A percentile compares a stretch with the other conserved stretches of the same genome.
Conservation (phyloP, 176 grass and related monocot species). For the Sorghum bicolor region Sorghum_bicolor_NCBIv3 NC_012879.2:8686501-8687000, state of each 20-base stretch:
- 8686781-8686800: neutral
- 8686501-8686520: constrained; percentile 29
- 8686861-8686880: constrained; percentile 36
- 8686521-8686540: constrained; percentile 33
- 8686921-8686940: constrained; percentile 45
- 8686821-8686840: constrained; percentile 47
- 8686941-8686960: constrained; percentile 44
- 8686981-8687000: neutral
- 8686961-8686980: neutral
- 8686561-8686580: constrained; percentile 52
- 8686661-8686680: constrained; percentile 35
- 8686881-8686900: constrained; percentile 34
- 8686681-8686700: constrained; percentile 43
- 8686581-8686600: neutral
- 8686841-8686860: constrained; percentile 42
- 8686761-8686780: neutral
- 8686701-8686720: constrained; percentile 58
- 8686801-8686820: neutral
- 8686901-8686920: constrained; percentile 14
- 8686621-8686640: neutral
- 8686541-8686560: constrained; percentile 59
- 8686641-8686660: neutral
- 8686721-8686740: constrained; percentile 42
- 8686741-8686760: neutral
- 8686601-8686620: neutral